A percentile compares a stretch with the other conserved stretches of the same genome.
phyloP scores from a whole-genome alignment of 257 asterid genomes.

The Gentiana dahurica region DNA sequence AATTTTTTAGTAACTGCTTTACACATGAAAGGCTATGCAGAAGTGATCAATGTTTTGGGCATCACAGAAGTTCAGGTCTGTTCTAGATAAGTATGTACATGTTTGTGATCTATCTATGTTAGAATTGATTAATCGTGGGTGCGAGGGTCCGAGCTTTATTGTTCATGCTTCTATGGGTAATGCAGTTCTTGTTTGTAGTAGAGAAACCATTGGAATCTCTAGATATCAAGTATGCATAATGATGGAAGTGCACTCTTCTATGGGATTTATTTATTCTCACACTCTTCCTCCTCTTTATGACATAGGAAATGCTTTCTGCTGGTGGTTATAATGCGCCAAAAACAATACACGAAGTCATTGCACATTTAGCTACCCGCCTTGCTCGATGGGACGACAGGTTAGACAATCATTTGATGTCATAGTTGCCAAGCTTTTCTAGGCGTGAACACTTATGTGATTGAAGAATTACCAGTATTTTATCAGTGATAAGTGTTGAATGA shows the following conservation, averaged over 20 bases:
- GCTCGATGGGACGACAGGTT: conserved; percentile 99
- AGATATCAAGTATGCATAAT: no score
- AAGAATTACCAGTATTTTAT: background rate
- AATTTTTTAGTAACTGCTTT: conserved; percentile 66
- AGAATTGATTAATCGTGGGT: conserved; percentile 1
- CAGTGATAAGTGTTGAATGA: background rate
- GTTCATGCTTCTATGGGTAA: background rate
- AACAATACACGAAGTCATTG: conserved; percentile 67
- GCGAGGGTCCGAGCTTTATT: background rate
- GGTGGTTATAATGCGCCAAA: conserved; percentile 81
- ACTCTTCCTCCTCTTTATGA: conserved; percentile 4
- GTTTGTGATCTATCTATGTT: background rate
- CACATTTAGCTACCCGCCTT: conserved; percentile 67
- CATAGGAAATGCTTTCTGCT: conserved; percentile 69
- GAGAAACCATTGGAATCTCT: background rate
- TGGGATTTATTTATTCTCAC: background rate
- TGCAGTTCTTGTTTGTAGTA: background rate
- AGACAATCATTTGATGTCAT: conserved; percentile 9
- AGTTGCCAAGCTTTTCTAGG: background rate
- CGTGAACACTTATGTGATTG: background rate
- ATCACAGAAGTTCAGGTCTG: conserved; percentile 91
- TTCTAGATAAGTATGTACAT: background rate
- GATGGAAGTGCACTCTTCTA: no score
- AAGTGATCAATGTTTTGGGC: conserved; percentile 72
- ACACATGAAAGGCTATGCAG: conserved; percentile 73